Percentiles rank a stretch among this genome's conserved stretches.
phyloP scores from a whole-genome alignment of 2,329 filamentous ascomycete genomes.

The Fusarium pseudograminearum region DNA sequence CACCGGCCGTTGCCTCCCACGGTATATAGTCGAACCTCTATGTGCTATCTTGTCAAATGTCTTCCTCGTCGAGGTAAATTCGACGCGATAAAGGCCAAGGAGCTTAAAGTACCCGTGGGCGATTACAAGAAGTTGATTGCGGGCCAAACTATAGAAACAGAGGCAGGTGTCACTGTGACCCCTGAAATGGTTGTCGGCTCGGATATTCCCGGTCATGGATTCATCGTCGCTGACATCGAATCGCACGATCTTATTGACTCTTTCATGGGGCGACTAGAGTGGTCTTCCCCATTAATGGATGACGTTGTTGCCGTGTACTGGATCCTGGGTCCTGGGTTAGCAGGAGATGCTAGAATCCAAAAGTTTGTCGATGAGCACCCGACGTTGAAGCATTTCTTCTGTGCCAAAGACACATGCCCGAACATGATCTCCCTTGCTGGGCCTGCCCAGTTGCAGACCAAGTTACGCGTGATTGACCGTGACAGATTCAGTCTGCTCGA shows the following conservation, averaged over 20 bases:
- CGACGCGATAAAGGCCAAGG: constrained; percentile 71
- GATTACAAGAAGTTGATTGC: constrained; percentile 71
- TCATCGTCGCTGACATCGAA: constrained; percentile 85
- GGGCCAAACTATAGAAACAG: constrained; percentile 72
- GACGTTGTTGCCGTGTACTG: constrained; percentile 80
- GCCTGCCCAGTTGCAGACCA: constrained; percentile 73
- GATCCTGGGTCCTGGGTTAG: constrained; percentile 79
- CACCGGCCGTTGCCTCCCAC: constrained; percentile 72
- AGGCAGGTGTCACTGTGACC: constrained; percentile 76
- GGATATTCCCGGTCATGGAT: constrained; percentile 74
- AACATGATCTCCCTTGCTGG: constrained; percentile 80
- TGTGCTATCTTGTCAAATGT: constrained; percentile 89
- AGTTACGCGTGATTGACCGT: constrained; percentile 78
- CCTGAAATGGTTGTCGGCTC: constrained; percentile 88
- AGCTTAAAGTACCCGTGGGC: constrained; percentile 69
- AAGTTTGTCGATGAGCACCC: constrained; percentile 75
- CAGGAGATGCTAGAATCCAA: constrained; percentile 70
- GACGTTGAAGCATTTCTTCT: constrained; percentile 79
- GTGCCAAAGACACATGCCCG: constrained; percentile 77
- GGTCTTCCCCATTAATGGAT: constrained; percentile 73
- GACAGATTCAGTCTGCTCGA: constrained; percentile 78
- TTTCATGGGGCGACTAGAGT: constrained; percentile 79
- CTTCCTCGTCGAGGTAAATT: constrained; percentile 86
- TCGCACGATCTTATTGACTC: constrained; percentile 75
- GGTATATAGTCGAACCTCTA: constrained; percentile 71